These are phyloP conservation scores for Candida ponderosae DNA, from an alignment of 805 yeast genomes.

Conservation along the genomic window DNA sequence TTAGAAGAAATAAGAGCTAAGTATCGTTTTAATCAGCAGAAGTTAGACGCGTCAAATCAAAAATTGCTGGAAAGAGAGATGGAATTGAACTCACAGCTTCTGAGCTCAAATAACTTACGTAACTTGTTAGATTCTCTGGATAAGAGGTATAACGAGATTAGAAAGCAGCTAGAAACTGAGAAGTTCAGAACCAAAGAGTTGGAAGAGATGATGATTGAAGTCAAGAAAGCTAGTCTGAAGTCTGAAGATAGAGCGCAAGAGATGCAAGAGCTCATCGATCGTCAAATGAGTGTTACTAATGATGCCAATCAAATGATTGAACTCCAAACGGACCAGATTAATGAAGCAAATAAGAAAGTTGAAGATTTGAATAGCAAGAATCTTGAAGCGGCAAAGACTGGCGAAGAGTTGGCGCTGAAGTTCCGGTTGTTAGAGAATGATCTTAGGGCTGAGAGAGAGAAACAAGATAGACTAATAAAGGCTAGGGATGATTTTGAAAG, in stretches of 20 bases:
- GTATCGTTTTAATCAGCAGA: too few relatives aligned
- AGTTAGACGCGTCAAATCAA: too few relatives aligned
- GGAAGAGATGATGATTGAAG: not conserved
- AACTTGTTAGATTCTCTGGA: not conserved
- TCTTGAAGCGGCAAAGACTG: slow-evolving; percentile 4
- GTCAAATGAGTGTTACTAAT: not conserved
- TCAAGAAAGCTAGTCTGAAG: slow-evolving; percentile 2
- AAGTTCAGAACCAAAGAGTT: not conserved
- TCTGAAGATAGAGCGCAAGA: not conserved
- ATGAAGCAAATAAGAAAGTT: slow-evolving; percentile 1
- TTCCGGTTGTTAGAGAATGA: not conserved
- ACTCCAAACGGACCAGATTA: not conserved
- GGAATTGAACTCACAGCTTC: too few relatives aligned
- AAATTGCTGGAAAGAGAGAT: too few relatives aligned
- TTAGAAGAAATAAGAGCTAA: too few relatives aligned
- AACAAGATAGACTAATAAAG: not conserved
- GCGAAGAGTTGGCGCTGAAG: not conserved
- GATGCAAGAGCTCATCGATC: not conserved
- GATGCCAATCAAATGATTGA: not conserved
- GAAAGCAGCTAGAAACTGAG: not conserved
- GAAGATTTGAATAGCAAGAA: slow-evolving; percentile 1
- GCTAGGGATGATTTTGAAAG: not conserved
- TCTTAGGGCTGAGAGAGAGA: not conserved
- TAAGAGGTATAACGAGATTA: not conserved
- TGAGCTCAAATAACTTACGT: too few relatives aligned